Conservation (phyloP, 805 yeast species). For the Cyberlindnera bimundalis region DNA sequence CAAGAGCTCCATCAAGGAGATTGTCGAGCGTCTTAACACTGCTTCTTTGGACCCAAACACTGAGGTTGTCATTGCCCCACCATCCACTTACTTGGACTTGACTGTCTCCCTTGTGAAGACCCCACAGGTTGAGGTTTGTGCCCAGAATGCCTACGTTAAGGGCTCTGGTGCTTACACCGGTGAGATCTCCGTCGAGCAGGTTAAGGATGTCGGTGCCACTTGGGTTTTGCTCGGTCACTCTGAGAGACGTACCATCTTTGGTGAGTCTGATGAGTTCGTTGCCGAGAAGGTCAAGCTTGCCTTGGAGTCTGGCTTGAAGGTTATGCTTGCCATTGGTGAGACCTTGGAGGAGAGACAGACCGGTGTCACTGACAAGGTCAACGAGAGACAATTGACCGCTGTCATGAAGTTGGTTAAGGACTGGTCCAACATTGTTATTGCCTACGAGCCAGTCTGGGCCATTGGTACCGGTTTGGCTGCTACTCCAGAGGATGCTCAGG, state of each 20-base stretch:
- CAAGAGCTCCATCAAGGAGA: conserved; percentile 75
- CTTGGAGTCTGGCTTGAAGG: conserved; percentile 81
- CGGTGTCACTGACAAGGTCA: conserved; percentile 79
- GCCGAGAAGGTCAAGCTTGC: conserved; percentile 96
- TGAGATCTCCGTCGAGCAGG: conserved; percentile 84
- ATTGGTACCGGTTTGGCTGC: conserved; percentile 99
- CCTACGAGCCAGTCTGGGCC: conserved; percentile 99
- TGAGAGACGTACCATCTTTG: conserved; percentile 93
- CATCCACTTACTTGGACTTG: conserved; percentile 84
- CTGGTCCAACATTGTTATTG: conserved; percentile 91
- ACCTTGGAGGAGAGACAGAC: conserved; percentile 92
- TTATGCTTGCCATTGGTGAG: conserved; percentile 97
- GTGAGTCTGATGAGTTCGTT: conserved; percentile 85
- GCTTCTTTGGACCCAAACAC: conserved; percentile 73
- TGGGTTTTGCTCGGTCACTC: conserved; percentile 99
- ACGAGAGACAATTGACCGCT: conserved; percentile 86
- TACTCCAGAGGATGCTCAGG: conserved; percentile 97
- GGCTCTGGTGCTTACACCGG: conserved; percentile 97
- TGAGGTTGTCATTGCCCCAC: conserved; percentile 95
- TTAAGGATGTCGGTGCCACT: conserved; percentile 86
- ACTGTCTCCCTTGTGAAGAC: conserved; percentile 67
- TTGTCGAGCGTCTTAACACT: conserved; percentile 78
- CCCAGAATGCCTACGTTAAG: conserved; percentile 88
- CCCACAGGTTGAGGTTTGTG: conserved; percentile 74
- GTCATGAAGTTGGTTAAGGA: conserved; percentile 76